phyloP scores from a whole-genome alignment of 345 rosid genomes.

The Moricandia arvensis region DNA sequence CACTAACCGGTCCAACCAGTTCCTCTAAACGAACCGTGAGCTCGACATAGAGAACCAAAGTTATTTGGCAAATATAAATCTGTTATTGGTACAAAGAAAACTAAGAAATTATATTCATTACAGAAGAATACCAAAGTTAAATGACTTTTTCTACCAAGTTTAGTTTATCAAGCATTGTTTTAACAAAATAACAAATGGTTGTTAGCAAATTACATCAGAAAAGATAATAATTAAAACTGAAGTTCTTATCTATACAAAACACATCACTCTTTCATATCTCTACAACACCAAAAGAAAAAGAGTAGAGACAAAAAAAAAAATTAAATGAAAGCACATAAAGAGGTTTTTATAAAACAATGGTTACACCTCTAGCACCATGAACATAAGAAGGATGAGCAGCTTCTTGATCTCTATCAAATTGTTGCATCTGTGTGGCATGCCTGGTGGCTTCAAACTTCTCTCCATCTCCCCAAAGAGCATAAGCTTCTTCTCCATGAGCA shows the following conservation, averaged over 20 bases:
- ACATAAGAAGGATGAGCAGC: conserved; percentile 49
- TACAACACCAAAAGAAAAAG: background rate
- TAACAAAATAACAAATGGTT: conserved; percentile 3
- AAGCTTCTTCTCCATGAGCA: conserved; percentile 94
- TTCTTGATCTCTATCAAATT: conserved; percentile 39
- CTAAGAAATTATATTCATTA: background rate
- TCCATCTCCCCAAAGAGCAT: conserved; percentile 97
- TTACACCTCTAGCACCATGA: conserved; percentile 71
- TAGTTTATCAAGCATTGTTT: background rate
- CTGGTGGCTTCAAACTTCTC: conserved; percentile 73
- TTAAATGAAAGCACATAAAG: background rate
- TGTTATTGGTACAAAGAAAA: background rate
- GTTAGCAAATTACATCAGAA: conserved; percentile 1
- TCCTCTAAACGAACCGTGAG: no score
- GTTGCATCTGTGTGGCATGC: conserved; percentile 43
- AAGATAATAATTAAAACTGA: background rate
- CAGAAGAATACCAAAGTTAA: background rate
- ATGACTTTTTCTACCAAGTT: background rate
- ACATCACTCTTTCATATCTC: conserved; percentile 1
- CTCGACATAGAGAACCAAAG: no score
- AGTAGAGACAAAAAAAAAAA: background rate
- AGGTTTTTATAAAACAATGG: conserved; percentile 53
- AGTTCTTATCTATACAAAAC: conserved; percentile 19
- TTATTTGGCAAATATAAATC: background rate
- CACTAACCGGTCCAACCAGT: no score